Conservation (phyloP, 345 rosid species). For the Eucalyptus polybractea region DNA sequence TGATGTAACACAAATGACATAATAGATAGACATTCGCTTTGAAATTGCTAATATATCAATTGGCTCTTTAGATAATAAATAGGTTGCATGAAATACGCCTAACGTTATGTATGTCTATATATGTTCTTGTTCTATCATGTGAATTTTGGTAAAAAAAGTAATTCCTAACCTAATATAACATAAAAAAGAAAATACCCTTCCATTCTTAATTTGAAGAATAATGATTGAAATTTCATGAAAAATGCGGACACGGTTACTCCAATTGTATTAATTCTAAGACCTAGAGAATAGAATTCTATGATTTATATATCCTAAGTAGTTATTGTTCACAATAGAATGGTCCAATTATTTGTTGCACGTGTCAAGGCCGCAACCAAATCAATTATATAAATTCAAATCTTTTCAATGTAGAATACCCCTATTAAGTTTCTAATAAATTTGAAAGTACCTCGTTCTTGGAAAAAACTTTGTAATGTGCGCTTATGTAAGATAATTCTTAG, state of each 20-base stretch:
- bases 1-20: neutral
- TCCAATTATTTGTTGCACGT: neutral
- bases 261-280: neutral
- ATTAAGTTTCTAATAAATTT: neutral
- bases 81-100: neutral
- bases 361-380: neutral
- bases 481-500: neutral
- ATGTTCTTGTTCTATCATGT: neutral
- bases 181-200: neutral
- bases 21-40: neutral
- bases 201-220: neutral
- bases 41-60: neutral
- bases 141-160: neutral
- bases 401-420: neutral
- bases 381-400: neutral
- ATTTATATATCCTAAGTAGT: neutral
- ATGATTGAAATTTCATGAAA: neutral
- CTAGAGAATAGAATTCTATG: neutral
- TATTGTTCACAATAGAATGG: neutral
- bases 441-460: neutral
- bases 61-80: neutral
- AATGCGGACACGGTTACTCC: neutral
- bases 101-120: too few relatives aligned
- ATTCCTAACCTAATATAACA: neutral
- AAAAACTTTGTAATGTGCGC: neutral